Evolutionary conservation across 1,284 basidiomycete species (phyloP), one percentile per base, ranked within the genome.

Genomic region (Cutaneotrichosporon cavernicola): DNA sequence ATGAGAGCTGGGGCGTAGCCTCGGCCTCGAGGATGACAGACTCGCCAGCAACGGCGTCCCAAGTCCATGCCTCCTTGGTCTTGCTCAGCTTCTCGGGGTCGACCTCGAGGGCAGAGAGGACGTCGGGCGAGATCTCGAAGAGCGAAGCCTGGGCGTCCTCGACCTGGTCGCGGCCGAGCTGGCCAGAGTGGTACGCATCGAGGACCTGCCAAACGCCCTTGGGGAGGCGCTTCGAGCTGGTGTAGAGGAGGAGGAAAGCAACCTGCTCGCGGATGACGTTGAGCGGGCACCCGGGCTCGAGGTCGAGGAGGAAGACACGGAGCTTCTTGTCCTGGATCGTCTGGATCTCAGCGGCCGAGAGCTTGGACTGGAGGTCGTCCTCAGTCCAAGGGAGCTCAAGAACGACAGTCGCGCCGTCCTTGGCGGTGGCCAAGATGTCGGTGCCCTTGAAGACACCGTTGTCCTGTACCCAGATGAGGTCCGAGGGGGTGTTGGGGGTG

Each of bases 211-310:
- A 72, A n/a, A 82, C 70, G 47, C 73, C 73, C 21, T 58, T 60
- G 46, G 77, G 70, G 13, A 82, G 71, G 62, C 70, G 73, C 60
- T 76, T 69, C 31, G 64, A 51, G 53, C 78, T 79, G 53, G 80
- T 79, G 77, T 81, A 82, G 49, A 82, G 73, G 26, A 81, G 74
- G 47, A 82, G 71, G 76, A 81, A 81, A 10, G 76, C 81, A 61
- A 78, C 76, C 62, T 80, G 74, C 65, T 80, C 79, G 57, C 74
- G 70, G 65, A 80, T 77, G 22, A 78, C 73, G 65, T 71, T 70
- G 53, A 73, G 66, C 5, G 78, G 69, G 32, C 69, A 66, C 11
- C 69, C 46, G 22, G 72, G 60, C 60, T 74, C 70, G 61, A 78
- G 69, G 64, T 78, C 75, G 26, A 82, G 73, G 16, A 81, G 68